Percentiles rank a stretch among this genome's conserved stretches.
Evolutionary conservation across 2,329 filamentous ascomycete species (phyloP).

Genomic region (Periconia sp.): DNA sequence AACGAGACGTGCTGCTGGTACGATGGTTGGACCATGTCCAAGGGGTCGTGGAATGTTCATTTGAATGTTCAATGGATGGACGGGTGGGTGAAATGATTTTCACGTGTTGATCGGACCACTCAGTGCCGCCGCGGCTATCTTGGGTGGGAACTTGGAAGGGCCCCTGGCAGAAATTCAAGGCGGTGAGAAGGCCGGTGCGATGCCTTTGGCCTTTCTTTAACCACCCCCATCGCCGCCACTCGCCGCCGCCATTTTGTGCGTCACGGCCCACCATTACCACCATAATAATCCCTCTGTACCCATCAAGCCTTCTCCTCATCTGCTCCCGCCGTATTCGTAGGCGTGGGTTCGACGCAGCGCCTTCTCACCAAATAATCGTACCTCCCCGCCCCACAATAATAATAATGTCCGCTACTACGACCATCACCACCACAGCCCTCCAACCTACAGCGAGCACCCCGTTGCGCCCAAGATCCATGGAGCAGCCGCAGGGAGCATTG

Average conservation of each 20-base stretch:
- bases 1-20: neutral
- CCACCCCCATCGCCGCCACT: slow-evolving; percentile 10
- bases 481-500: slow-evolving; percentile 13
- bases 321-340: too few relatives aligned
- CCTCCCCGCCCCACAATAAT: neutral
- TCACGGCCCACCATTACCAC: neutral
- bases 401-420: slow-evolving; percentile 5
- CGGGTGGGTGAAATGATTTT: slow-evolving; percentile 28
- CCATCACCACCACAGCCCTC: slow-evolving; percentile 2
- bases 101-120: slow-evolving; percentile 28
- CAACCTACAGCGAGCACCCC: neutral
- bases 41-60: too few relatives aligned
- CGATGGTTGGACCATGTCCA: neutral
- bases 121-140: neutral
- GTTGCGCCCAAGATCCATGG: slow-evolving; percentile 10
- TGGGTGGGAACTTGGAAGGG: neutral
- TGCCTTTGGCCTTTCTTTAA: slow-evolving; percentile 23
- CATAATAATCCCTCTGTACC: too few relatives aligned
- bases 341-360: neutral
- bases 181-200: slow-evolving; percentile 1
- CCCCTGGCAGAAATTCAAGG: slow-evolving; percentile 28
- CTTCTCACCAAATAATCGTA: neutral
- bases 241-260: neutral
- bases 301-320: too few relatives aligned
- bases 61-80: too few relatives aligned